Evolutionary conservation across 148 eudicot genomes (phyloP).

Genomic region (Nepenthes gracilis): DNA sequence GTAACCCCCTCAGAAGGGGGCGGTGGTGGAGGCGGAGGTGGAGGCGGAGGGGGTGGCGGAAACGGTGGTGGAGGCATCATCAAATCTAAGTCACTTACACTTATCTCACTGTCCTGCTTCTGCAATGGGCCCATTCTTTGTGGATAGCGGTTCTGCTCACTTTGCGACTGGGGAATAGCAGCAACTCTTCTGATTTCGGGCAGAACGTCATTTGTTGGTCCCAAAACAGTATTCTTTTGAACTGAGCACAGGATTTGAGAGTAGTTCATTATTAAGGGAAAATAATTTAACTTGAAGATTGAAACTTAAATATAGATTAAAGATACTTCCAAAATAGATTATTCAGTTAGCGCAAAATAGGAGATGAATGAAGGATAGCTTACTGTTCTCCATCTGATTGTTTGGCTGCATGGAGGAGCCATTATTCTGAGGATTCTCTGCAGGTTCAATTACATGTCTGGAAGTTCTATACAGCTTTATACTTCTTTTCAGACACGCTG

Average conservation of each 20-base stretch:
- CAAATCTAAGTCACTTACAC: conserved; percentile 29
- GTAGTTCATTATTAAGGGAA: too few species aligned
- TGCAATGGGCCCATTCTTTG: conserved; percentile 20
- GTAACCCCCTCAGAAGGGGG: conserved; percentile 23
- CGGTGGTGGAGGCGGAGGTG: conserved; percentile 22
- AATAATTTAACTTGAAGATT: too few species aligned
- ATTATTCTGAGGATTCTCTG: conserved; percentile 32
- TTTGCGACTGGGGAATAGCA: conserved; percentile 15
- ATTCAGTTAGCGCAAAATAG: neutral
- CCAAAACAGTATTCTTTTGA: conserved; percentile 20
- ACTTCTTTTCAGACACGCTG: conserved; percentile 44
- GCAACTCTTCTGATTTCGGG: conserved; percentile 13
- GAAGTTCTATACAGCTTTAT: conserved; percentile 28
- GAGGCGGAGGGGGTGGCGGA: conserved; percentile 30
- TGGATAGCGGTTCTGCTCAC: conserved; percentile 19
- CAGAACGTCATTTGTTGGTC: conserved; percentile 27
- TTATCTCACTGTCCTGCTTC: conserved; percentile 13
- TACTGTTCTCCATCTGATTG: conserved; percentile 56
- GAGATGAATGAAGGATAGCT: neutral
- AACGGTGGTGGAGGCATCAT: conserved; percentile 38
- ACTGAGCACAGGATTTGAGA: conserved; percentile 13
- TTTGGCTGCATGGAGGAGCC: conserved; percentile 25
- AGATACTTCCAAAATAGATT: too few species aligned
- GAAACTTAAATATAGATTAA: too few species aligned
- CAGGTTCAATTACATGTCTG: conserved; percentile 60